These are phyloP conservation scores for Stropharia rugosoannulata DNA, from an alignment of 768 basidiomycete genomes.

Conservation along the genomic window DNA sequence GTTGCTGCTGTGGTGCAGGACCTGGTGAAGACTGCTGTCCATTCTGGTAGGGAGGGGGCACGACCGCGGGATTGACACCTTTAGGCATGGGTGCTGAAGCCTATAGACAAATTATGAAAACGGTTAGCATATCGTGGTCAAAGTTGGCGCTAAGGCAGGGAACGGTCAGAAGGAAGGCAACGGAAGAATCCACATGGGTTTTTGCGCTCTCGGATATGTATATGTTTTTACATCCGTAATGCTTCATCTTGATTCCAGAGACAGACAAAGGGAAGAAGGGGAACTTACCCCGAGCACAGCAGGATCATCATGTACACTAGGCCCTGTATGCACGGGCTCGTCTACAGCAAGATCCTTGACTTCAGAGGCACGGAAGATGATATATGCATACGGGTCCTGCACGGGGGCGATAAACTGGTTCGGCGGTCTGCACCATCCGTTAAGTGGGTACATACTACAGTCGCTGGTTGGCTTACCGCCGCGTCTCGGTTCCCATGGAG, in stretches of 20 bases:
- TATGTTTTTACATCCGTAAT: constrained; percentile 29
- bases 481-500: constrained; percentile 86
- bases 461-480: constrained; percentile 54
- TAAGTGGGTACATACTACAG: background rate
- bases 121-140: background rate
- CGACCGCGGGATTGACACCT: constrained; percentile 13
- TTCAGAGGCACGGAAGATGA: constrained; percentile 89
- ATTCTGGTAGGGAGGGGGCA: constrained; percentile 17
- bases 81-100: constrained; percentile 42
- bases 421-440: constrained; percentile 48
- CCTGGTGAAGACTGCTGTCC: background rate
- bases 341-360: constrained; percentile 90
- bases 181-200: constrained; percentile 51
- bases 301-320: constrained; percentile 80
- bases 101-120: constrained; percentile 25
- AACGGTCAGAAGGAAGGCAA: constrained; percentile 59
- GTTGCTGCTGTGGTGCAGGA: constrained; percentile 23
- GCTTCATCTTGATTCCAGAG: constrained; percentile 21
- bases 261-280: constrained; percentile 9
- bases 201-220: constrained; percentile 34
- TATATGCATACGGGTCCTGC: constrained; percentile 83
- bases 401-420: constrained; percentile 82
- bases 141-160: background rate
- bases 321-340: constrained; percentile 50
- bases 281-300: constrained; percentile 71